A percentile compares a stretch with the other conserved stretches of the same genome.
These are phyloP conservation scores for Candida vaughaniae DNA, from an alignment of 805 yeast species.

Conservation along the genomic window DNA sequence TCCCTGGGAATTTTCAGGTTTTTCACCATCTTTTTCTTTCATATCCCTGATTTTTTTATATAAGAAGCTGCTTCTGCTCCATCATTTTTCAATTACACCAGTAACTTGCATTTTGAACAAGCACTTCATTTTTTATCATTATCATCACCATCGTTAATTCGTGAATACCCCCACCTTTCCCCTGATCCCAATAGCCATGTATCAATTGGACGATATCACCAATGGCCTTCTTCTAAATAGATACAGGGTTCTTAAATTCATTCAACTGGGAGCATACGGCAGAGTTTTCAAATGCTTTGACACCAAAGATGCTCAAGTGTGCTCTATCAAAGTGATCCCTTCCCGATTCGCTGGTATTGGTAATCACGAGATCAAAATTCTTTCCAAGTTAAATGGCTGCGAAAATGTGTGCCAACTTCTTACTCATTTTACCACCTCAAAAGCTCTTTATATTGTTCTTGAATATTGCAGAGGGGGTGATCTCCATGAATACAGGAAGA, in stretches of 20 bases:
- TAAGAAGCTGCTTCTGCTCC: background rate
- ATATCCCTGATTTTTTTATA: too few relatives aligned
- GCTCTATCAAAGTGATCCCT: slow-evolving; percentile 55
- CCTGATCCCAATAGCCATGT: background rate
- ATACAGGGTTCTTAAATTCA: slow-evolving; percentile 42
- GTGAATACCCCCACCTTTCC: too few relatives aligned
- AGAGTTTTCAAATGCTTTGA: slow-evolving; percentile 55
- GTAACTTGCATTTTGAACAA: too few relatives aligned
- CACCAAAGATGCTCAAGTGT: slow-evolving; percentile 26
- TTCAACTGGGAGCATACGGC: slow-evolving; percentile 64
- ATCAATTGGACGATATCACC: background rate
- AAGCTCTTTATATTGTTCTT: slow-evolving; percentile 54
- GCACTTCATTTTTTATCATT: too few relatives aligned
- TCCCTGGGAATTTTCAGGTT: background rate
- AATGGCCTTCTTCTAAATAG: slow-evolving; percentile 26
- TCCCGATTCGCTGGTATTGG: slow-evolving; percentile 33
- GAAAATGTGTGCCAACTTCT: slow-evolving; percentile 57
- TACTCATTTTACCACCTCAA: slow-evolving; percentile 55
- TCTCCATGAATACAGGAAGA: slow-evolving; percentile 9
- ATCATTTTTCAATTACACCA: too few relatives aligned
- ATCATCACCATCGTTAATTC: too few relatives aligned
- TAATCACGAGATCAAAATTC: slow-evolving; percentile 50
- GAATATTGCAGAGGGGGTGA: slow-evolving; percentile 50
- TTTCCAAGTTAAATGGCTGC: slow-evolving; percentile 39
- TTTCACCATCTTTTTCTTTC: too few relatives aligned